Conservation (phyloP, 2,329 filamentous ascomycete species). For the Epichloe amarillans region DNA sequence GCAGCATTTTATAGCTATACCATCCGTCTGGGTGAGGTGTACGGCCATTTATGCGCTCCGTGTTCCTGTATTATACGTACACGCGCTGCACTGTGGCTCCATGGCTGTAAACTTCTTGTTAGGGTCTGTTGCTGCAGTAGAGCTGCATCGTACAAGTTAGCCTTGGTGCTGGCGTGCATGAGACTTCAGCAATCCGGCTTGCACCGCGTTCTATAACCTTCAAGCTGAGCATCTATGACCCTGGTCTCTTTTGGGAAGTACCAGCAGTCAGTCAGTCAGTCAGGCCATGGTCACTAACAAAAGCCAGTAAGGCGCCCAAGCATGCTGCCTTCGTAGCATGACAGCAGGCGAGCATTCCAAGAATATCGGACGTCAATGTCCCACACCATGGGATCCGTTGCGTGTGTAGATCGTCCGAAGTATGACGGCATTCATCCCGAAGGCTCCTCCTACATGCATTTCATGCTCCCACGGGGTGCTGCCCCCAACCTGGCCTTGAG, state of each 20-base stretch:
- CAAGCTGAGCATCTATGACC: too few relatives aligned
- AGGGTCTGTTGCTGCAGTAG: neutral
- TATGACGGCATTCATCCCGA: neutral
- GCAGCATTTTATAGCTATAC: slow-evolving; percentile 3
- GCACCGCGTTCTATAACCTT: too few relatives aligned
- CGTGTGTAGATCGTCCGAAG: neutral
- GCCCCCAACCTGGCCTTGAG: neutral
- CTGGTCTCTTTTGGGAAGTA: too few relatives aligned
- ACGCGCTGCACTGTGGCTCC: neutral
- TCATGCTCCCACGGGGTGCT: neutral
- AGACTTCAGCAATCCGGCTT: too few relatives aligned
- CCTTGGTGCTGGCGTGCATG: neutral
- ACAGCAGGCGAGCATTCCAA: neutral
- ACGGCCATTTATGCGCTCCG: neutral
- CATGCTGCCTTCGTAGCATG: neutral
- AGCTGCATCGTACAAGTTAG: neutral
- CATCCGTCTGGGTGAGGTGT: neutral
- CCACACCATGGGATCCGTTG: neutral
- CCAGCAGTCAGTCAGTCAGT: too few relatives aligned
- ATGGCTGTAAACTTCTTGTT: neutral
- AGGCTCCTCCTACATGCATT: neutral
- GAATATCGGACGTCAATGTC: neutral
- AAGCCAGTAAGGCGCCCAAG: too few relatives aligned
- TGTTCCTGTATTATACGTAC: neutral
- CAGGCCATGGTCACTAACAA: too few relatives aligned